A percentile compares a stretch with the other conserved stretches of the same genome.
Conservation (phyloP, 805 yeast genomes). For the Yamadazyma kitorensis region DNA sequence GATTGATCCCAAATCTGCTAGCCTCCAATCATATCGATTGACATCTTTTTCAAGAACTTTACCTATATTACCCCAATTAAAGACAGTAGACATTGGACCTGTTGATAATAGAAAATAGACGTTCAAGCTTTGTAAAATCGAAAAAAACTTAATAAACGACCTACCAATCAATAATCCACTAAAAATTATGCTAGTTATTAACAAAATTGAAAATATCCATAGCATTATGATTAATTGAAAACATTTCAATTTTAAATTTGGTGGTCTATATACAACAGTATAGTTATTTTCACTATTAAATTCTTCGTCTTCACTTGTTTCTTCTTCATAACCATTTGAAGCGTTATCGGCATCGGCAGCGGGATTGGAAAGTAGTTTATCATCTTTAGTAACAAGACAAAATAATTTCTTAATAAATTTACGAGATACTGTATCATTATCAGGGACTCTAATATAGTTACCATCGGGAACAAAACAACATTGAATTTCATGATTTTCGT, state of each 20-base stretch:
- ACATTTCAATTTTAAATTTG: slow-evolving; percentile 62
- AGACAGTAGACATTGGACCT: too few relatives aligned
- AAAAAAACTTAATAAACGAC: slow-evolving; percentile 12
- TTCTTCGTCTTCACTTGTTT: slow-evolving; percentile 29
- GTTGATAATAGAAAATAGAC: background rate
- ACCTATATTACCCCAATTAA: slow-evolving; percentile 1
- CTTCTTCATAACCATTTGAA: slow-evolving; percentile 2
- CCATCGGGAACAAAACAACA: slow-evolving; percentile 82
- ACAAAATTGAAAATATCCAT: slow-evolving; percentile 45
- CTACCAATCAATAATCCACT: slow-evolving; percentile 29
- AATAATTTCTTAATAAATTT: slow-evolving; percentile 64
- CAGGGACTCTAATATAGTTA: slow-evolving; percentile 80
- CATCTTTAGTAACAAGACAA: slow-evolving; percentile 79
- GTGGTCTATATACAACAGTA: slow-evolving; percentile 84
- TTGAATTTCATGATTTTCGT: slow-evolving; percentile 34
- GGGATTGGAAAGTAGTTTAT: slow-evolving; percentile 44
- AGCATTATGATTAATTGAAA: slow-evolving; percentile 42
- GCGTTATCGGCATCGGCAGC: background rate
- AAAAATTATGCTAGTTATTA: slow-evolving; percentile 21
- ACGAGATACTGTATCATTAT: slow-evolving; percentile 70
- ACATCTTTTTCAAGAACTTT: slow-evolving; percentile 2
- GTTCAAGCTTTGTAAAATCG: too few relatives aligned
- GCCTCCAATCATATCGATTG: slow-evolving; percentile 9
- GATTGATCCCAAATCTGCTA: slow-evolving; percentile 11
- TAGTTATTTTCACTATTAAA: slow-evolving; percentile 44